A percentile compares a stretch with the other conserved stretches of the same genome.
phyloP scores from a whole-genome alignment of 176 grass and related monocot genomes.

The Alloteropsis semialata region DNA sequence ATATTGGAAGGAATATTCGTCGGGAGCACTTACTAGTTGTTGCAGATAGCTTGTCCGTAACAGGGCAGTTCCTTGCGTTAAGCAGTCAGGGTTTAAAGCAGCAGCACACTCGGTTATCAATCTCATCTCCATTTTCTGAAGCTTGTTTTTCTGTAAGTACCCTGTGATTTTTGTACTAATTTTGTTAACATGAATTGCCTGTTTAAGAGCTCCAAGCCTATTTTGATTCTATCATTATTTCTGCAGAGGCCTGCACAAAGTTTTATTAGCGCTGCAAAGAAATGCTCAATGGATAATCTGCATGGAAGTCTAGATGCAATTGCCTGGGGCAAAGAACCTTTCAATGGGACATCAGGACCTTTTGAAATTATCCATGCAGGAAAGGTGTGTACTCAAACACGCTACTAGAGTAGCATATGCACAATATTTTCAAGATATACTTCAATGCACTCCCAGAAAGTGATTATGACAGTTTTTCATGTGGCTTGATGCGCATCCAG shows the following conservation, averaged over 20 bases:
- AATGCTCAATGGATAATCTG: slow-evolving; percentile 67
- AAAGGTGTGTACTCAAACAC: slow-evolving; percentile 45
- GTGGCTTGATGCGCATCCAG: slow-evolving; percentile 1
- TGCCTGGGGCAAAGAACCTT: slow-evolving; percentile 88
- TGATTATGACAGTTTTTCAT: background rate
- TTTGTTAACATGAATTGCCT: slow-evolving; percentile 17
- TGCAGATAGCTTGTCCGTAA: slow-evolving; percentile 74
- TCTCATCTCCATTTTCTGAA: slow-evolving; percentile 91
- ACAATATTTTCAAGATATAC: background rate
- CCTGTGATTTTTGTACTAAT: slow-evolving; percentile 7
- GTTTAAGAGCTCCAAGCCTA: background rate
- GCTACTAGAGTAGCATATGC: slow-evolving; percentile 4
- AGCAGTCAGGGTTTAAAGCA: slow-evolving; percentile 70
- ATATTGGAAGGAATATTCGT: slow-evolving; percentile 62
- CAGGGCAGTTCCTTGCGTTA: slow-evolving; percentile 76
- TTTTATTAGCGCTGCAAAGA: slow-evolving; percentile 89
- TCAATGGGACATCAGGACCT: slow-evolving; percentile 66
- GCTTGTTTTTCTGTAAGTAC: slow-evolving; percentile 91
- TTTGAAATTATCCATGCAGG: slow-evolving; percentile 70
- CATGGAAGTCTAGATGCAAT: slow-evolving; percentile 74
- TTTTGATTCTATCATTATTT: slow-evolving; percentile 30
- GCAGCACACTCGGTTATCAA: slow-evolving; percentile 49
- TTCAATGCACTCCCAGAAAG: background rate
- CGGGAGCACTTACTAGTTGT: slow-evolving; percentile 61
- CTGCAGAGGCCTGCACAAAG: slow-evolving; percentile 72